Base-by-base conservation (phyloP, 805 yeast genomes). In the Kuraishia capsulata region DNA sequence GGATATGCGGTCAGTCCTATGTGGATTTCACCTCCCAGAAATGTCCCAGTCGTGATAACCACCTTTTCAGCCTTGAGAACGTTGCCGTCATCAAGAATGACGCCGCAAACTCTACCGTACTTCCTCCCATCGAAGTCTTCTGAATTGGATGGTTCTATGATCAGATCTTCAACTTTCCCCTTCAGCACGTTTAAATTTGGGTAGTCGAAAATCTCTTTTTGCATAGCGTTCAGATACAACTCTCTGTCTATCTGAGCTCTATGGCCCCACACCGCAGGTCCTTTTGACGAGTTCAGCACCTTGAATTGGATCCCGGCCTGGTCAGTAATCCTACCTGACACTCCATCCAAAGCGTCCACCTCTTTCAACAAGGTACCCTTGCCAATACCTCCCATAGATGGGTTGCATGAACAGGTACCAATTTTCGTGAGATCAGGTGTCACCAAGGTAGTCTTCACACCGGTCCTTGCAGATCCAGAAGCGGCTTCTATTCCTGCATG, bases 401-500 rank as follows among this genome's bases (percentile, higher is more conserved):
- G 99, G 55, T 92, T 92, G 57, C 99, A 92, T 1, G 96, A 87
- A 17, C 97, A 92, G 0, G 94, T 83, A 0, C 99, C 99, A 11
- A 92, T 78, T 52, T 86, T 84, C 21, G 66, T 54, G 25, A 76
- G 52, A 34, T 67, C 71, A 2, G 96, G 97, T 0, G 98, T 89
- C 2, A 92, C 67, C 20, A 92, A 64, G 2, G 79, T 64, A 0
- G 95, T 81, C 3, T 52, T 43, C 2, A 81, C 71, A 0, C 97
- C 97, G 1, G 84, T 54, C 44, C 99, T 67, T 1, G 97, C 95
- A 1, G 96, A 69, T 0, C 90, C 97, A 0, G 96, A 70, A 2
- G 96, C 92, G 0, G 99, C 98, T 59, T 92, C 99, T 48, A 95
- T 81, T 10, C 99, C 99, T 26, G 98, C 98, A 64, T 92, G 99